These are phyloP conservation scores for Spirogloea muscicola DNA, from an alignment of 139 green algal species.

Conservation along the genomic window DNA sequence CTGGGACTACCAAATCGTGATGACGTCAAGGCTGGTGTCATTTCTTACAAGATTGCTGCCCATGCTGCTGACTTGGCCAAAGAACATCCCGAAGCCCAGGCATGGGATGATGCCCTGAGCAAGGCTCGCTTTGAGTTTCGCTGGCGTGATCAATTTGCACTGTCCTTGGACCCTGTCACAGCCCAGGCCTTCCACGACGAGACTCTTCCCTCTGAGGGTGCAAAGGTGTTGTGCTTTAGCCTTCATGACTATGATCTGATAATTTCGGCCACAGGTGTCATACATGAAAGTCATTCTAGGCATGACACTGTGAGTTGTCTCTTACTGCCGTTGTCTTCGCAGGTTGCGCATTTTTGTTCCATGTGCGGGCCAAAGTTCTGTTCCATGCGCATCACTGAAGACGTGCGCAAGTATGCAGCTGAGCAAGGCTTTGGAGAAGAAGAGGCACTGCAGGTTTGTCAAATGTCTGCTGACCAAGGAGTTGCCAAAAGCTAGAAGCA, in stretches of 20 bases:
- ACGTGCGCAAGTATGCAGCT: constrained; percentile 29
- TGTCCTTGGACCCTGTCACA: constrained; percentile 76
- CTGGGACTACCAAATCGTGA: constrained; percentile 82
- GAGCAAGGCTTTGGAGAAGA: constrained; percentile 37
- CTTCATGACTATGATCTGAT: neutral
- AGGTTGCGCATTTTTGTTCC: constrained; percentile 48
- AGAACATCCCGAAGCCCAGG: constrained; percentile 71
- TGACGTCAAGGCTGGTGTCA: constrained; percentile 80
- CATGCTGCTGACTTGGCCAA: constrained; percentile 91
- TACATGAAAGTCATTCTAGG: too few relatives aligned
- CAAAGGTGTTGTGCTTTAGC: constrained; percentile 26
- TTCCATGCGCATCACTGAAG: constrained; percentile 44
- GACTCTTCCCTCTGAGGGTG: constrained; percentile 33
- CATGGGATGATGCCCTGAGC: constrained; percentile 76
- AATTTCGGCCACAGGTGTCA: neutral
- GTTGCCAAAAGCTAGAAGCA: neutral
- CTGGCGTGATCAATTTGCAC: constrained; percentile 91
- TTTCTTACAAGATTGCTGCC: constrained; percentile 94
- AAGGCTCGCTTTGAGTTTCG: constrained; percentile 92
- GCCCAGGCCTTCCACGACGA: constrained; percentile 35
- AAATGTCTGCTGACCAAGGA: neutral
- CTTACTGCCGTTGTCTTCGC: too few relatives aligned
- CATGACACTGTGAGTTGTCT: too few relatives aligned
- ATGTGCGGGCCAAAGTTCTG: constrained; percentile 51
- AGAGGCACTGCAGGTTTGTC: constrained; percentile 28